phyloP scores from a whole-genome alignment of 352 stramenopile genomes.

The Phytopythium ostracodes region DNA sequence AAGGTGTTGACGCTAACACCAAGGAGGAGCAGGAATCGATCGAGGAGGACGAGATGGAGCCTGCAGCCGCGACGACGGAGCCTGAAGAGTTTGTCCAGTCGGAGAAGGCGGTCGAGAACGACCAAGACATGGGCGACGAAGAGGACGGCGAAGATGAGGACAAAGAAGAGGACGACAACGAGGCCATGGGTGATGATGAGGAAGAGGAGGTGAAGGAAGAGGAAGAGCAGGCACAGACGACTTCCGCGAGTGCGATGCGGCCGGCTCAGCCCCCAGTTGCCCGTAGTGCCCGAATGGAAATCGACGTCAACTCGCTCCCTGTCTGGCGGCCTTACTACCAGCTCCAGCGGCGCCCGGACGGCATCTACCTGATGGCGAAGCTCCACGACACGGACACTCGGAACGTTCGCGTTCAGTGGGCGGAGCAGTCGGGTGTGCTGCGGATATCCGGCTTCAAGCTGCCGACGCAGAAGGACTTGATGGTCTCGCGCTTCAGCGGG shows the following conservation, averaged over 20 bases:
- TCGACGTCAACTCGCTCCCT: constrained; percentile 31
- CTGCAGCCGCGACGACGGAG: background rate
- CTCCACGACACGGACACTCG: constrained; percentile 22
- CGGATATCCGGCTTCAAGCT: constrained; percentile 46
- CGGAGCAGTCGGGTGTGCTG: constrained; percentile 33
- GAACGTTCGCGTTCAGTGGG: constrained; percentile 40
- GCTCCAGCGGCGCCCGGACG: constrained; percentile 38
- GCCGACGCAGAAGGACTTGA: constrained; percentile 51
- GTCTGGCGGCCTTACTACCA: constrained; percentile 63
- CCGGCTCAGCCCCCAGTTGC: background rate
- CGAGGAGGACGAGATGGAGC: constrained; percentile 8
- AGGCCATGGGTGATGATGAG: constrained; percentile 10
- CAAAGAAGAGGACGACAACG: constrained; percentile 15
- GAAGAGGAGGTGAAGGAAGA: constrained; percentile 15
- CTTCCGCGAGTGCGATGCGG: background rate
- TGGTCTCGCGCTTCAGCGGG: constrained; percentile 48
- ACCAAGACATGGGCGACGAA: constrained; percentile 15
- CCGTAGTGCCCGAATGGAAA: background rate
- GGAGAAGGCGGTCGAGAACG: constrained; percentile 7
- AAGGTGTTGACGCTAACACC: background rate
- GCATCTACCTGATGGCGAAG: constrained; percentile 37
- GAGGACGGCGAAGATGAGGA: constrained; percentile 9
- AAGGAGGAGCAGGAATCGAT: background rate
- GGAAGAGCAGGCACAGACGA: constrained; percentile 9
- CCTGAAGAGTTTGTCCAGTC: background rate